These are phyloP conservation scores for Trichoderma virens DNA, from an alignment of 495 filamentous ascomycete species.

Conservation along the genomic window DNA sequence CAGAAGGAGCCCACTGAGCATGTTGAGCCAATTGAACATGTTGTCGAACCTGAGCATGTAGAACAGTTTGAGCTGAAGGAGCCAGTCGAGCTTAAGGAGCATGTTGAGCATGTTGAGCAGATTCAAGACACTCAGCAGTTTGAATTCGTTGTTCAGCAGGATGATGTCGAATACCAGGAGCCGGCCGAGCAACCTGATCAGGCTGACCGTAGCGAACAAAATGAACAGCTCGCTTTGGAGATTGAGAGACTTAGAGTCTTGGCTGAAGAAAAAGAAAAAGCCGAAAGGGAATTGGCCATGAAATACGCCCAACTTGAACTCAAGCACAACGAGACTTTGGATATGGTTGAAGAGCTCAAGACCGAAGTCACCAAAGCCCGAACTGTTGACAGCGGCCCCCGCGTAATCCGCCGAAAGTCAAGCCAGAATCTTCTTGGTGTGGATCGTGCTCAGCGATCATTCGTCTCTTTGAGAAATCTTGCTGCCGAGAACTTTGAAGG, in stretches of 20 bases:
- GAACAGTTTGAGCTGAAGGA: neutral
- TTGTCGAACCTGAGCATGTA: neutral
- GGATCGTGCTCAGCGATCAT: constrained; percentile 88
- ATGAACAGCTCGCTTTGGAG: constrained; percentile 49
- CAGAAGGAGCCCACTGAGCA: neutral
- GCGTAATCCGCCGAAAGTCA: constrained; percentile 82
- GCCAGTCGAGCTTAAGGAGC: neutral
- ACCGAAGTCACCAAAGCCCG: constrained; percentile 72
- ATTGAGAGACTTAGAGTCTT: constrained; percentile 61
- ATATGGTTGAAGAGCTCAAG: constrained; percentile 83
- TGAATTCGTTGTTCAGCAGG: no score
- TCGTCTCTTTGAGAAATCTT: constrained; percentile 79
- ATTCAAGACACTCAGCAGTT: no score
- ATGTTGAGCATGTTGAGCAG: neutral
- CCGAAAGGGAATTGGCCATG: constrained; percentile 59
- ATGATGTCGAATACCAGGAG: no score
- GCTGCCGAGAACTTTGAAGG: constrained; percentile 77
- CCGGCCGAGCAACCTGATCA: neutral
- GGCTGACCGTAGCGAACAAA: neutral
- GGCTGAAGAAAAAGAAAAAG: constrained; percentile 68
- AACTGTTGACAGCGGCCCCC: constrained; percentile 51
- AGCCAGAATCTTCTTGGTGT: constrained; percentile 85
- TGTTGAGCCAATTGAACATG: no score
- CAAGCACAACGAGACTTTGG: constrained; percentile 72
- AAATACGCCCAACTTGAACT: constrained; percentile 75